A percentile compares a stretch with the other conserved stretches of the same genome.
These are phyloP conservation scores for Penicillium goetzii DNA, from an alignment of 495 filamentous ascomycete genomes.

Conservation along the genomic window DNA sequence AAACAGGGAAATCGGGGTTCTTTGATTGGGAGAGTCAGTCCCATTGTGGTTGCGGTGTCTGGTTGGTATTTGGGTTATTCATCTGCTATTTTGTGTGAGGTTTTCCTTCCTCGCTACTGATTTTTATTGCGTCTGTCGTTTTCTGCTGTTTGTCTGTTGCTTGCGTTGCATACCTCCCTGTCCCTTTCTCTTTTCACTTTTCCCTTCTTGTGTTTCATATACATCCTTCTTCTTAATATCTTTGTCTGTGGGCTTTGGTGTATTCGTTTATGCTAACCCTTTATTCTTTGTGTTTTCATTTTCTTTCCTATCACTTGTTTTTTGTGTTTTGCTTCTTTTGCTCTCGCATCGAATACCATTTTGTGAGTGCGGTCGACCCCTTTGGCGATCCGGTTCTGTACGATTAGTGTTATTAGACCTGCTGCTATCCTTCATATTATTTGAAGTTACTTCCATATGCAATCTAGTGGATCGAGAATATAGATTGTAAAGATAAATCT, in stretches of 20 bases:
- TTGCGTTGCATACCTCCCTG: conserved; percentile 8
- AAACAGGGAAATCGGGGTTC: conserved; percentile 21
- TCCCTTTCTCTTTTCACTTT: conserved; percentile 8
- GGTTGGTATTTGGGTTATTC: conserved; percentile 25
- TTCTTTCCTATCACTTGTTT: not conserved
- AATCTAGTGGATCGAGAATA: not conserved
- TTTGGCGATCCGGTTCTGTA: conserved; percentile 19
- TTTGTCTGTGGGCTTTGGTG: conserved; percentile 10
- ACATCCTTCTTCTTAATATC: conserved; percentile 20
- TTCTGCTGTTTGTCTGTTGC: conserved; percentile 21
- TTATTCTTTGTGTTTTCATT: conserved; percentile 2
- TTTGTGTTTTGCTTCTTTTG: not conserved
- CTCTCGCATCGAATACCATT: conserved; percentile 26
- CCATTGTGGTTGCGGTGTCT: conserved; percentile 27
- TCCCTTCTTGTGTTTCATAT: conserved; percentile 16
- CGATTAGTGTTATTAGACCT: conserved; percentile 18
- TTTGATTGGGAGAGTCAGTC: conserved; percentile 22
- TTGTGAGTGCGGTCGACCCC: conserved; percentile 18
- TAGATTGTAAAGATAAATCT: not conserved
- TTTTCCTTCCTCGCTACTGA: conserved; percentile 15
- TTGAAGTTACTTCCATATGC: not conserved
- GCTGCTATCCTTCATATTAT: not conserved
- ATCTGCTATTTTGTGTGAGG: conserved; percentile 12
- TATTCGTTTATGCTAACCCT: conserved; percentile 10
- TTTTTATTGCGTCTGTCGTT: conserved; percentile 11